These are phyloP conservation scores for Gigaspora rosea DNA, from an alignment of 192 early-diverging fungal genomes.

Conservation along the genomic window DNA sequence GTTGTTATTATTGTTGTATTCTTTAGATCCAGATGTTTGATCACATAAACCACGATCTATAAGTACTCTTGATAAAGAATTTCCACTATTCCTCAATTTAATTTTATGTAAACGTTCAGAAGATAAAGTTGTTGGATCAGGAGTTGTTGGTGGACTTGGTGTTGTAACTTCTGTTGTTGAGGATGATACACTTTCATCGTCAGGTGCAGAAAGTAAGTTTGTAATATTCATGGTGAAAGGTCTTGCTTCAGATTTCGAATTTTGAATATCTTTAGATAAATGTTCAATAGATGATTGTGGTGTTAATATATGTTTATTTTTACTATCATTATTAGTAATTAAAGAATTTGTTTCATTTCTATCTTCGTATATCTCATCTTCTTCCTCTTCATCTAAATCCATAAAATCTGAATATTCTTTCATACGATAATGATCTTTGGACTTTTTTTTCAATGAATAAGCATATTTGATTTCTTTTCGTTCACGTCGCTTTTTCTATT, in stretches of 20 bases:
- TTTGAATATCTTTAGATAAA: neutral
- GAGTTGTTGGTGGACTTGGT: neutral
- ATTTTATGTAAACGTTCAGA: neutral
- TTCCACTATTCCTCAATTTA: neutral
- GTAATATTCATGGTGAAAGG: neutral
- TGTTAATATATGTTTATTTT: neutral
- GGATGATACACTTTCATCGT: neutral
- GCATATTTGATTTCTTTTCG: neutral
- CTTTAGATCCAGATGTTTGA: neutral
- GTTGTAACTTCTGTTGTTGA: neutral
- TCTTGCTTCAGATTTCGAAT: neutral
- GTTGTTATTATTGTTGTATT: neutral
- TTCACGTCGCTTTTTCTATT: neutral
- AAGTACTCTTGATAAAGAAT: neutral
- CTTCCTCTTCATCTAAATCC: too few relatives aligned
- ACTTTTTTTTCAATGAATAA: neutral
- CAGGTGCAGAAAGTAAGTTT: neutral
- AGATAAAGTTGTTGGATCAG: neutral
- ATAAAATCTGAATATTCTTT: neutral
- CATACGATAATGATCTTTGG: neutral
- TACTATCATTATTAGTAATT: too few relatives aligned
- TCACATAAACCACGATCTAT: constrained; percentile 2
- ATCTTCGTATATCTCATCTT: too few relatives aligned
- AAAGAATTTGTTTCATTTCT: too few relatives aligned
- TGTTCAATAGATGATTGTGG: neutral